phyloP scores from a whole-genome alignment of 148 eudicot genomes.

The Camellia granthamiana region DNA sequence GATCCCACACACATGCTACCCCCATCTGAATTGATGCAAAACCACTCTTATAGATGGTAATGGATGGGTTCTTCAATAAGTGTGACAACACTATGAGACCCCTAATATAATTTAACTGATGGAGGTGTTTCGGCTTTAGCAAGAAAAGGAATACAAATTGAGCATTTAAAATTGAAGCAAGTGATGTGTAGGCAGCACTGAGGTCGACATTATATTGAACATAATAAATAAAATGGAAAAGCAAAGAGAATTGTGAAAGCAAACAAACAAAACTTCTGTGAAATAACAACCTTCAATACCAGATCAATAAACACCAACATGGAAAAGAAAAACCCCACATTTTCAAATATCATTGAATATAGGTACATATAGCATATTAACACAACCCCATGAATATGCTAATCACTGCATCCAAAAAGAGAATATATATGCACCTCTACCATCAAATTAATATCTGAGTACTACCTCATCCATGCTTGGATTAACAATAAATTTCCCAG shows the following conservation, averaged over 20 bases:
- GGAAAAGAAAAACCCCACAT: not conserved
- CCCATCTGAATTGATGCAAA: not conserved
- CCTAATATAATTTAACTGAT: not conserved
- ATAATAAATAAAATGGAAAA: not conserved
- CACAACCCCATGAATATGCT: not conserved
- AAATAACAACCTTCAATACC: not conserved
- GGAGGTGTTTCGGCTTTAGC: not conserved
- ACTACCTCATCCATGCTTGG: conserved; percentile 98
- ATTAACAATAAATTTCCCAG: conserved; percentile 70
- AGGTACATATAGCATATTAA: not conserved
- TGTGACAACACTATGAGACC: not conserved
- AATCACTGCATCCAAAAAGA: not conserved
- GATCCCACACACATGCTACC: not conserved
- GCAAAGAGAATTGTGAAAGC: not conserved
- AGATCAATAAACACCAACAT: not conserved
- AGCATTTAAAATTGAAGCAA: not conserved
- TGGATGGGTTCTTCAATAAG: not conserved
- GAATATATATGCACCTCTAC: not conserved
- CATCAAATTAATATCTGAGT: not conserved
- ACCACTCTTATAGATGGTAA: not conserved
- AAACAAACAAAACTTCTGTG: not conserved
- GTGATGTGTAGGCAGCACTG: too few species aligned
- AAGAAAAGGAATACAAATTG: not conserved
- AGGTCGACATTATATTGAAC: not conserved
- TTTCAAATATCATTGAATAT: not conserved